A percentile compares a stretch with the other conserved stretches of the same genome.
Conservation (phyloP, 1,139 yeast species). For the Blastobotrys malaysiensis region DNA sequence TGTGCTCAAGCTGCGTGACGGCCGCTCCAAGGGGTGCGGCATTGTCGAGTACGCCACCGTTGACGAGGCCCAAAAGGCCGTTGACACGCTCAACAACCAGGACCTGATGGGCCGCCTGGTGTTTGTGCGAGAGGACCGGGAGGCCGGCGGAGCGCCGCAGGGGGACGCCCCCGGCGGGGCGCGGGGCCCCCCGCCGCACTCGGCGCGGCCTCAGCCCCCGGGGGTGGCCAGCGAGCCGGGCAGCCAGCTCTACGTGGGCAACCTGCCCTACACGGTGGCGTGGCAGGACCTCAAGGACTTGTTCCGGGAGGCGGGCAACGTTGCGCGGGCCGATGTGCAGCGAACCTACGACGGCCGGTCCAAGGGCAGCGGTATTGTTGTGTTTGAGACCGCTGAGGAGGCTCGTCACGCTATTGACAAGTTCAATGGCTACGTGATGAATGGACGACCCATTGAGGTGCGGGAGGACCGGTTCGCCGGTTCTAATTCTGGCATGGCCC, state of each 20-base stretch:
- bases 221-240: conserved; percentile 14
- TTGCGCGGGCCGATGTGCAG: no score
- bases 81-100: conserved; percentile 61
- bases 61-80: conserved; percentile 72
- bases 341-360: no score
- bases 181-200: conserved; percentile 9
- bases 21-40: conserved; percentile 65
- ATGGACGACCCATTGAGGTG: conserved; percentile 84
- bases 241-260: conserved; percentile 73
- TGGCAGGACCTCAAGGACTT: no score
- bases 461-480: conserved; percentile 39
- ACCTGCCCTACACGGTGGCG: conserved; percentile 71
- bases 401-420: conserved; percentile 87
- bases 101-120: conserved; percentile 72
- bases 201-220: conserved; percentile 10
- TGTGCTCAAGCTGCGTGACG: conserved; percentile 75
- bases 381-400: no score
- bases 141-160: conserved; percentile 18
- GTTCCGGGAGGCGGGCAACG: no score
- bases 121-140: conserved; percentile 68
- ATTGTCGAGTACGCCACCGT: conserved; percentile 77
- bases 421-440: conserved; percentile 89
- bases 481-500: conserved; percentile 43
- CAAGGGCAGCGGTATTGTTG: no score
- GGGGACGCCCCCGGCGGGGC: conserved; percentile 18